Conservation (phyloP, 164 flowering plant genomes). For the Aristolochia fimbriata region DNA sequence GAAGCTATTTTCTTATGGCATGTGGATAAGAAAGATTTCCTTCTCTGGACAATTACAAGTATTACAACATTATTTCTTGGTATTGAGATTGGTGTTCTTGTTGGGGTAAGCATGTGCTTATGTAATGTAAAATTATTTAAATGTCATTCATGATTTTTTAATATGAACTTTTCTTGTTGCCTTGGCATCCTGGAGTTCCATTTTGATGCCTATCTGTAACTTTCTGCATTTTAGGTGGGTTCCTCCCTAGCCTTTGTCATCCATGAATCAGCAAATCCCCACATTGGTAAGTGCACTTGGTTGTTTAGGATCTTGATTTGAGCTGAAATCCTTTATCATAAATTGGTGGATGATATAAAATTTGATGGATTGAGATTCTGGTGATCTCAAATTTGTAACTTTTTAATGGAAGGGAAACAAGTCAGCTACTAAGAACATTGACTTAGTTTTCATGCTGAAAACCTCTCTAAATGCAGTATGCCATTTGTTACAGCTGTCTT, state of each 20-base stretch:
- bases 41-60: slow-evolving; percentile 81
- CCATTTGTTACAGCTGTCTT: slow-evolving; percentile 61
- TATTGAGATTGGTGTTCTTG: slow-evolving; percentile 93
- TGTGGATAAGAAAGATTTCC: slow-evolving; percentile 86
- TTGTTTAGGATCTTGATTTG: background rate
- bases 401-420: no score
- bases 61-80: slow-evolving; percentile 74
- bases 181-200: no score
- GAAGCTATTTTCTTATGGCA: slow-evolving; percentile 94
- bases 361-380: no score
- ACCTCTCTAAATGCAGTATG: slow-evolving; percentile 1
- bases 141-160: no score
- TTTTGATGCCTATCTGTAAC: no score
- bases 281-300: slow-evolving; percentile 52
- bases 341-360: no score
- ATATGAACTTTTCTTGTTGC: background rate
- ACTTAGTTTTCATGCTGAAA: background rate
- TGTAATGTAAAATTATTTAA: no score
- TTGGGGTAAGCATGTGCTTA: slow-evolving; percentile 51
- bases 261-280: slow-evolving; percentile 98
- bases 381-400: no score
- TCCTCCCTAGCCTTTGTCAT: slow-evolving; percentile 96
- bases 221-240: slow-evolving; percentile 59
- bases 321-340: no score
- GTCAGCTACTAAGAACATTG: background rate